phyloP scores from a whole-genome alignment of 78 protist species.

The Dictyostelium brefeldianum region DNA sequence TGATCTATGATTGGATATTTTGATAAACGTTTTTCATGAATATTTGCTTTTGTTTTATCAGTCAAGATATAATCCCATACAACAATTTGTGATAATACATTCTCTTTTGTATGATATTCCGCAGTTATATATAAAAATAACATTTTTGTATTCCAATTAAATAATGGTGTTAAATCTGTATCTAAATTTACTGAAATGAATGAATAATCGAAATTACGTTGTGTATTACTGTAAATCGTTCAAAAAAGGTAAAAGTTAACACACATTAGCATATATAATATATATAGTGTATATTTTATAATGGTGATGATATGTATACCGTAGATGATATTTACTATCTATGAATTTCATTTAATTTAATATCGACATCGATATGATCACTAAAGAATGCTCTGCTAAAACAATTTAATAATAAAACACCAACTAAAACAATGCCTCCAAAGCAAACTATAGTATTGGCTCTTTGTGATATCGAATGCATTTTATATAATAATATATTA shows the following conservation, averaged over 20 bases:
- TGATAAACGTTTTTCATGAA: conserved; percentile 30
- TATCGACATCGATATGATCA: conserved; percentile 45
- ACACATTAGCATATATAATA: not conserved
- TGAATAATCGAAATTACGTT: conserved; percentile 23
- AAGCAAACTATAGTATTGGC: conserved; percentile 65
- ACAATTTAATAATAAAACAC: conserved; percentile 54
- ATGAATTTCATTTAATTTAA: conserved; percentile 11
- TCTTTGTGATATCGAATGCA: conserved; percentile 65
- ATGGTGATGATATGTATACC: not conserved
- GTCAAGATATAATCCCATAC: conserved; percentile 56
- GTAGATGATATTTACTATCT: not conserved
- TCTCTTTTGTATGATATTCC: conserved; percentile 47
- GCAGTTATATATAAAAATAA: conserved; percentile 65
- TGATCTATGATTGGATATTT: conserved; percentile 47
- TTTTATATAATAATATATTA: not conserved
- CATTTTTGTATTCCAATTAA: conserved; percentile 78
- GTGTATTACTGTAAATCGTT: conserved; percentile 11
- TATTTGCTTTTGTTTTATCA: conserved; percentile 47
- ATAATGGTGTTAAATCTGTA: conserved; percentile 64
- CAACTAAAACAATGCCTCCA: conserved; percentile 73
- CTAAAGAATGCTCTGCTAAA: conserved; percentile 63
- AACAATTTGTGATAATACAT: conserved; percentile 55
- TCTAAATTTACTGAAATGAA: conserved; percentile 13
- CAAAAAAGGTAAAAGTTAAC: not conserved
- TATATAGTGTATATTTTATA: too few relatives aligned